Evolutionary conservation across 2,329 filamentous ascomycete species (phyloP).

Genomic region (Didymosphaeria variabile): DNA sequence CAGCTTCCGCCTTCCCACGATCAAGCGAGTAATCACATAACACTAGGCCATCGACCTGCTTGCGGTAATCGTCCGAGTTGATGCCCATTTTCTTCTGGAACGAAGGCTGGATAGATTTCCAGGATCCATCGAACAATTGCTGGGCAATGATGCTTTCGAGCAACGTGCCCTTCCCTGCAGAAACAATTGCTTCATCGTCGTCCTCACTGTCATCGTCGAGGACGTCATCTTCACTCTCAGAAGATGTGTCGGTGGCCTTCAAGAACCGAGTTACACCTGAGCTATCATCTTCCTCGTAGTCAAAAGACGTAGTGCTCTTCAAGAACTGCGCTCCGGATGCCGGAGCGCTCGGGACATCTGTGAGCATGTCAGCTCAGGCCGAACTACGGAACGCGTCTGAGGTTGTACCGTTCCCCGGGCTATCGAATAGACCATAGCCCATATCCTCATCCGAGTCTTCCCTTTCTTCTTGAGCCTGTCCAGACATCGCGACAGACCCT

Average conservation of each 20-base stretch:
- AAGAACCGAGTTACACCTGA: not conserved
- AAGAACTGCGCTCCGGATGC: not conserved
- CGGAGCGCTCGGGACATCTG: no score
- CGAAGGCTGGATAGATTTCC: conserved; percentile 48
- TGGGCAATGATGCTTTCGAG: conserved; percentile 59
- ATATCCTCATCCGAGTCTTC: not conserved
- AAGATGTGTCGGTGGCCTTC: not conserved
- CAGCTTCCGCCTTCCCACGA: conserved; percentile 21
- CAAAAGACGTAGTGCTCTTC: not conserved
- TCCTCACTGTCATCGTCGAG: not conserved
- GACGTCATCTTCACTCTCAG: not conserved
- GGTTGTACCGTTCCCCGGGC: no score
- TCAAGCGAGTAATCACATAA: conserved; percentile 21
- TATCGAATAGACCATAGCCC: not conserved
- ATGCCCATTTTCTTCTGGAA: conserved; percentile 31
- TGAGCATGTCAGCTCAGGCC: no score
- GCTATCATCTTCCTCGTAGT: not conserved
- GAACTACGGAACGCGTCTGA: no score
- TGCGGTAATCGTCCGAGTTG: conserved; percentile 14
- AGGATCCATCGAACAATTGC: conserved; percentile 66
- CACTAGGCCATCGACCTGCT: conserved; percentile 7
- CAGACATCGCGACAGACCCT: no score
- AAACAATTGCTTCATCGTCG: not conserved
- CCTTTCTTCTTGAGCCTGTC: not conserved
- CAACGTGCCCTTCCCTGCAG: conserved; percentile 6